These are phyloP conservation scores for Lactuca saligna DNA, from an alignment of 129 eudicot genomes.

Conservation along the genomic window DNA sequence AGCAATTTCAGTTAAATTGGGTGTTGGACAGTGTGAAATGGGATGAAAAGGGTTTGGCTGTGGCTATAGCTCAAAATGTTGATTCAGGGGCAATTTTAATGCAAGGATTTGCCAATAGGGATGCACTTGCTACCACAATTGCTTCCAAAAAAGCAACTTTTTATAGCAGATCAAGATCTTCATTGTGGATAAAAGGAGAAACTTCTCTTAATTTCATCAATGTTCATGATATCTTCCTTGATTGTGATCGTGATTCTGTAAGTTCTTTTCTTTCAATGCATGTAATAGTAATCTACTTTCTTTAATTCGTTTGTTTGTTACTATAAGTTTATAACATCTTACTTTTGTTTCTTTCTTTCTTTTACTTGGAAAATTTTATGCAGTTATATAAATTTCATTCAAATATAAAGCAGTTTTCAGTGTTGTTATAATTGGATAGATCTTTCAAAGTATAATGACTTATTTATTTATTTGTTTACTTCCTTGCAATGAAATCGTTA, in stretches of 20 bases:
- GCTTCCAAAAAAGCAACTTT: constrained; percentile 92
- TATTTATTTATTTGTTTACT: no score
- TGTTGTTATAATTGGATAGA: background rate
- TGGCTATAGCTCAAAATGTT: constrained; percentile 97
- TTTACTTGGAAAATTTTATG: no score
- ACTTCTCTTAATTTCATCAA: constrained; percentile 87
- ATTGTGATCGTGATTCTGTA: constrained; percentile 94
- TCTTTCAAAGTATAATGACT: no score
- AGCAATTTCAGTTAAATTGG: constrained; percentile 51
- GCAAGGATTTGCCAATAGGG: constrained; percentile 86
- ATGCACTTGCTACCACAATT: constrained; percentile 69
- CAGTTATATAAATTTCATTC: background rate
- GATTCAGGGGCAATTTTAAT: constrained; percentile 86
- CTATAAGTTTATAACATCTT: no score
- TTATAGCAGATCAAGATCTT: constrained; percentile 87
- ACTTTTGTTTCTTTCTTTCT: no score
- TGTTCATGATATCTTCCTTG: constrained; percentile 68
- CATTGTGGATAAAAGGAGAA: constrained; percentile 93
- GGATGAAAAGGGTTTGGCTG: constrained; percentile 98
- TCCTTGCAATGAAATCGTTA: no score
- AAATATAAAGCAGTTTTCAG: constrained; percentile 28
- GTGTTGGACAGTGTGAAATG: constrained; percentile 91
- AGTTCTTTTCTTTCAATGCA: constrained; percentile 22
- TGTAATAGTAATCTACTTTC: no score
- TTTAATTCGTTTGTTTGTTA: no score